phyloP scores from a whole-genome alignment of 2,329 filamentous ascomycete genomes.

The Exophiala oligosperma region DNA sequence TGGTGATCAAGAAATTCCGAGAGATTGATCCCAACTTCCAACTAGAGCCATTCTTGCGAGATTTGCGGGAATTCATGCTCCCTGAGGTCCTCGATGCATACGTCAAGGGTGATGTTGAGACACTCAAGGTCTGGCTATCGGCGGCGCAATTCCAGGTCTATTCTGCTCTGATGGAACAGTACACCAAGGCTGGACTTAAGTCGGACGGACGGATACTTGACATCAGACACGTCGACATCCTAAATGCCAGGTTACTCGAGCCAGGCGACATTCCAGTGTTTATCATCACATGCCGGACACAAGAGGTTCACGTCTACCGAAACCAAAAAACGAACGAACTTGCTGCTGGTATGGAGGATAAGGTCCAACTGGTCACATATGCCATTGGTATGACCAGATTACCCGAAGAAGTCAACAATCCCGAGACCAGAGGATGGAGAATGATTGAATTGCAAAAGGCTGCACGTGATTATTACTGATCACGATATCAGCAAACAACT shows the following conservation, averaged over 20 bases:
- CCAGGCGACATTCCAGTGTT: slow-evolving; percentile 73
- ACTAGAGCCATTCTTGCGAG: slow-evolving; percentile 88
- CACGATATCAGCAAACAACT: neutral
- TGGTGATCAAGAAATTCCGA: slow-evolving; percentile 97
- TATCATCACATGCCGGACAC: slow-evolving; percentile 92
- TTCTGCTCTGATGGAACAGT: slow-evolving; percentile 94
- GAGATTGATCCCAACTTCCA: slow-evolving; percentile 95
- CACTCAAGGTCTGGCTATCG: slow-evolving; percentile 90
- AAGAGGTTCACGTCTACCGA: slow-evolving; percentile 96
- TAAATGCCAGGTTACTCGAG: slow-evolving; percentile 48
- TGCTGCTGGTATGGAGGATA: slow-evolving; percentile 97
- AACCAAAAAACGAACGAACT: slow-evolving; percentile 88
- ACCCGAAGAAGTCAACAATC: slow-evolving; percentile 93
- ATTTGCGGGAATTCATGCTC: slow-evolving; percentile 96
- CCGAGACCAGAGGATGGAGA: slow-evolving; percentile 94
- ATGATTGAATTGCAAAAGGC: slow-evolving; percentile 99
- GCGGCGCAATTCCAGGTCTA: slow-evolving; percentile 97
- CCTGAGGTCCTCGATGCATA: slow-evolving; percentile 97
- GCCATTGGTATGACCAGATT: slow-evolving; percentile 94
- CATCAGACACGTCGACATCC: slow-evolving; percentile 85
- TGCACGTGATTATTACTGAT: slow-evolving; percentile 80
- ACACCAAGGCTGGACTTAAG: slow-evolving; percentile 87
- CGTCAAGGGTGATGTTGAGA: slow-evolving; percentile 91
- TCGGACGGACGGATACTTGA: slow-evolving; percentile 94
- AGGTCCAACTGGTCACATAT: slow-evolving; percentile 96